A percentile compares a stretch with the other conserved stretches of the same genome.
These are phyloP conservation scores for Ophiostoma australiae DNA, from an alignment of 2,329 filamentous ascomycete species.

Conservation along the genomic window DNA sequence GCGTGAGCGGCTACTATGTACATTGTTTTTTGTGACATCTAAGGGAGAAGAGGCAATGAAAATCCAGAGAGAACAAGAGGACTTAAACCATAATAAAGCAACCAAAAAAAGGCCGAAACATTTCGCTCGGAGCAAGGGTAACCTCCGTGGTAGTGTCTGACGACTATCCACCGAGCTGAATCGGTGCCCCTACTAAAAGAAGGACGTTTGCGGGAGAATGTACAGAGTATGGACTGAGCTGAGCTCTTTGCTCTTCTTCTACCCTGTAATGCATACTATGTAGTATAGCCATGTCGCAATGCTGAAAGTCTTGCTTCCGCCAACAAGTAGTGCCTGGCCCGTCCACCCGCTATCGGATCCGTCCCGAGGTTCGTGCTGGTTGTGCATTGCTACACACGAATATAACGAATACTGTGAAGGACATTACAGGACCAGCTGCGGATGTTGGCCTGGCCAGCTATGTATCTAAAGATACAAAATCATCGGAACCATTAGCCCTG, in stretches of 20 bases:
- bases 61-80: no score
- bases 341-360: background rate
- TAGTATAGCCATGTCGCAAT: background rate
- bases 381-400: background rate
- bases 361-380: background rate
- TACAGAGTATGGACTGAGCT: background rate
- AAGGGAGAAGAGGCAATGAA: no score
- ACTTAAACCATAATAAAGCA: no score
- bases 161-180: conserved; percentile 1
- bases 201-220: background rate
- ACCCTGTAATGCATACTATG: background rate
- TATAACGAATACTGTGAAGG: background rate
- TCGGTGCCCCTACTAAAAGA: background rate
- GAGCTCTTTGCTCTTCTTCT: background rate
- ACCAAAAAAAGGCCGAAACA: background rate
- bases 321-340: background rate
- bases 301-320: background rate
- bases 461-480: background rate
- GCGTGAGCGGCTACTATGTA: no score
- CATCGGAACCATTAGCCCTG: conserved; percentile 1
- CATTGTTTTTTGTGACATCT: no score
- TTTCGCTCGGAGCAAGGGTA: background rate
- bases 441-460: background rate
- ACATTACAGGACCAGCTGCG: background rate
- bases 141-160: background rate